Evolutionary conservation across 2,329 filamentous ascomycete species (phyloP).

Genomic region (Colletotrichum sp.): DNA sequence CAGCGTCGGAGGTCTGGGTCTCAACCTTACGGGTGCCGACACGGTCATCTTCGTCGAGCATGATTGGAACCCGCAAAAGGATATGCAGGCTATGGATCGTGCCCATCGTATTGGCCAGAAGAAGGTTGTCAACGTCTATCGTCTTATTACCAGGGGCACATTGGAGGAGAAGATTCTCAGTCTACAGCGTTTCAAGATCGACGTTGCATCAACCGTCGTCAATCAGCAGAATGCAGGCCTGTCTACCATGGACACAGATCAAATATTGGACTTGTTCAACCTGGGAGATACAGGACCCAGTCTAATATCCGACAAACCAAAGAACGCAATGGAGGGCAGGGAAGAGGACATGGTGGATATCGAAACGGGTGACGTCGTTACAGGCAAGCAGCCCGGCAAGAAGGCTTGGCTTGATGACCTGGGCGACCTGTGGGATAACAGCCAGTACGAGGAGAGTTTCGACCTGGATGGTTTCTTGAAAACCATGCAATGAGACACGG

Average conservation of each 20-base stretch:
- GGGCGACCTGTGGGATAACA: slow-evolving; percentile 95
- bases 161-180: slow-evolving; percentile 98
- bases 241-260: slow-evolving; percentile 96
- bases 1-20: slow-evolving; percentile 89
- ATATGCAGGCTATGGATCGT: slow-evolving; percentile 98
- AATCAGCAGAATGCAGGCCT: slow-evolving; percentile 98
- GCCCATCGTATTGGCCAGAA: slow-evolving; percentile 98
- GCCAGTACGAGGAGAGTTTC: slow-evolving; percentile 98
- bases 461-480: slow-evolving; percentile 94
- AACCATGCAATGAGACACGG: slow-evolving; percentile 72
- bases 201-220: slow-evolving; percentile 96
- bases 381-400: slow-evolving; percentile 87
- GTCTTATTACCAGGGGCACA: slow-evolving; percentile 92
- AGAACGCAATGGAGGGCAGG: slow-evolving; percentile 63
- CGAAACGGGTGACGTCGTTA: slow-evolving; percentile 84
- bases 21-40: slow-evolving; percentile 95
- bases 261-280: slow-evolving; percentile 96
- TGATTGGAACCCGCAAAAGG: slow-evolving; percentile 99
- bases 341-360: slow-evolving; percentile 92
- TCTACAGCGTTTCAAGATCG: slow-evolving; percentile 98
- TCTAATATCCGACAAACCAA: slow-evolving; percentile 65
- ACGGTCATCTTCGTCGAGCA: slow-evolving; percentile 99
- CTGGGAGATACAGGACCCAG: slow-evolving; percentile 78
- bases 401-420: slow-evolving; percentile 95
- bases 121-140: slow-evolving; percentile 99